A percentile compares a stretch with the other conserved stretches of the same genome.
phyloP scores from a whole-genome alignment of 2,329 filamentous ascomycete species.

The Coniochaeta sp. region DNA sequence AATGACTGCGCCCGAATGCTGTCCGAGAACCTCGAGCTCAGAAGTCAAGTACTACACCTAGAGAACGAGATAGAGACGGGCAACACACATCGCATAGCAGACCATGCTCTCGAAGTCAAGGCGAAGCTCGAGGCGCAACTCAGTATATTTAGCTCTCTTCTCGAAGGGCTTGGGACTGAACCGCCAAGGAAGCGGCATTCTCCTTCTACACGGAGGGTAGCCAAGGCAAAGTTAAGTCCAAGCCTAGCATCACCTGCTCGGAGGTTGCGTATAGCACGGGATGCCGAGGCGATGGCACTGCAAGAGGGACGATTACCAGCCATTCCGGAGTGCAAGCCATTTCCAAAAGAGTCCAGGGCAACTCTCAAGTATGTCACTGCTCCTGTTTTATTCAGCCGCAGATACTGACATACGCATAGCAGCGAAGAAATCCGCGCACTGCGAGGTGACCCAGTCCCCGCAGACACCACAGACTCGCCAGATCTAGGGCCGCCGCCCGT shows the following conservation, averaged over 20 bases:
- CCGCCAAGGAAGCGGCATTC: constrained; percentile 43
- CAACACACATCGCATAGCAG: constrained; percentile 49
- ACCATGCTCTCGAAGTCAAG: constrained; percentile 63
- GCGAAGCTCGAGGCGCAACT: constrained; percentile 65
- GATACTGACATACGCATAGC: constrained; percentile 30
- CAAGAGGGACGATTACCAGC: constrained; percentile 53
- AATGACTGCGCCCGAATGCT: constrained; percentile 67
- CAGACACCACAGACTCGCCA: constrained; percentile 51
- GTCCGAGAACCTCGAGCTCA: constrained; percentile 70
- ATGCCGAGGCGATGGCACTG: constrained; percentile 40
- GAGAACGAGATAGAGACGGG: constrained; percentile 60
- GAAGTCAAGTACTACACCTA: constrained; percentile 61
- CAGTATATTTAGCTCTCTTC: constrained; percentile 58
- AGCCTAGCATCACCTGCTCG: constrained; percentile 32
- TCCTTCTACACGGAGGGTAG: constrained; percentile 31
- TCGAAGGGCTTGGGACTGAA: constrained; percentile 57
- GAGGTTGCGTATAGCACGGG: constrained; percentile 45
- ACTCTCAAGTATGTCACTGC: constrained; percentile 55
- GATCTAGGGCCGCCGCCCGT: constrained; percentile 59
- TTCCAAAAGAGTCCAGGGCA: constrained; percentile 56
- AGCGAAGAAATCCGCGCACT: constrained; percentile 57
- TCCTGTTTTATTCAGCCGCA: background rate
- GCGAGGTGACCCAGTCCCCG: constrained; percentile 31
- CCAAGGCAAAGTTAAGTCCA: constrained; percentile 37
- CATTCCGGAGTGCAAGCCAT: constrained; percentile 63